phyloP scores from a whole-genome alignment of 495 filamentous ascomycete genomes.

The Apodospora peruviana region DNA sequence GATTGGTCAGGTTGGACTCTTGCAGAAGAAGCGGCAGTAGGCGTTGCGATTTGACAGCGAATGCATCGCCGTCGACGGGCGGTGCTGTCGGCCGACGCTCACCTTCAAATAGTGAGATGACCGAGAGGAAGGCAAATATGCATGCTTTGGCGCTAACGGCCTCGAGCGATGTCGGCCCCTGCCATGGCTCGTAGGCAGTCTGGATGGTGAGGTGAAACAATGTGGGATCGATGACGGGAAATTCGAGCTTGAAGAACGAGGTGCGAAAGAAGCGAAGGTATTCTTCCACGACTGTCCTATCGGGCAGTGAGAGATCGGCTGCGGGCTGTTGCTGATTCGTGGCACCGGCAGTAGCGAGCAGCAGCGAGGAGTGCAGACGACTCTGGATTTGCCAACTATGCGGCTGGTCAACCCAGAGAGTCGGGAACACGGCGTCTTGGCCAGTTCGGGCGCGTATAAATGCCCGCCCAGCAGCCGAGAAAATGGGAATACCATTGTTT shows the following conservation, averaged over 20 bases:
- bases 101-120: conserved; percentile 26
- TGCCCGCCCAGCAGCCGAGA: conserved; percentile 39
- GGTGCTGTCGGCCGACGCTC: conserved; percentile 4
- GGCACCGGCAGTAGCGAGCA: background rate
- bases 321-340: background rate
- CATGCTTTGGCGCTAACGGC: conserved; percentile 30
- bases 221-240: conserved; percentile 36
- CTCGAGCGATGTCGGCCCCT: conserved; percentile 1
- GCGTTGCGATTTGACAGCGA: conserved; percentile 32
- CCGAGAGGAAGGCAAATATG: conserved; percentile 41
- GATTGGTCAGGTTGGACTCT: conserved; percentile 32
- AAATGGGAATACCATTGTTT: conserved; percentile 41
- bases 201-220: conserved; percentile 39
- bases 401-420: conserved; percentile 25
- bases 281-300: conserved; percentile 8
- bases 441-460: conserved; percentile 45
- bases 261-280: conserved; percentile 11
- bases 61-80: conserved; percentile 30
- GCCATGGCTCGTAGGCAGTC: conserved; percentile 27
- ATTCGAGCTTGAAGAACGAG: conserved; percentile 34
- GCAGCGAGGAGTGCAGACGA: background rate
- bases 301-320: conserved; percentile 9
- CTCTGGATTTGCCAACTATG: conserved; percentile 9
- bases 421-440: conserved; percentile 32
- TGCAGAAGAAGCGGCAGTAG: conserved; percentile 38